These are phyloP conservation scores for Fusarium austroafricanum DNA, from an alignment of 2,329 filamentous ascomycete species.

Conservation along the genomic window DNA sequence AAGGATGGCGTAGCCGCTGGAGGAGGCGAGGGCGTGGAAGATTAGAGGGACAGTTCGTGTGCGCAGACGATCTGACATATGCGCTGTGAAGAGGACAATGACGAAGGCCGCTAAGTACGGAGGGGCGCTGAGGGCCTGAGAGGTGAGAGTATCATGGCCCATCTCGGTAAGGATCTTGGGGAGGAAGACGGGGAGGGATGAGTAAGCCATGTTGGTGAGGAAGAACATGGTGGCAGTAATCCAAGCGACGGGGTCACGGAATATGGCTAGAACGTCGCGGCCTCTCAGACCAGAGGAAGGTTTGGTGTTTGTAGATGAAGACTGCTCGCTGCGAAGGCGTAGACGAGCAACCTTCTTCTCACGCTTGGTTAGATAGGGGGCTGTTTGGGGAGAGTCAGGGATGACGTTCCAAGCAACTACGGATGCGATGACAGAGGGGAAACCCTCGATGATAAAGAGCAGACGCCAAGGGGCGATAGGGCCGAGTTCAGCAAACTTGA, in stretches of 20 bases:
- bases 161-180: conserved; percentile 82
- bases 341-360: conserved; percentile 77
- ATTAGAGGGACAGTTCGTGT: conserved; percentile 75
- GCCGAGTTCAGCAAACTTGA: conserved; percentile 71
- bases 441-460: conserved; percentile 85
- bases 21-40: conserved; percentile 74
- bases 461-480: conserved; percentile 88
- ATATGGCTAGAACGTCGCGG: conserved; percentile 64
- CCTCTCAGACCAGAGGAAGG: conserved; percentile 59
- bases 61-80: conserved; percentile 74
- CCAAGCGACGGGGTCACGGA: conserved; percentile 61
- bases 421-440: conserved; percentile 81
- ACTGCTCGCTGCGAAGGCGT: conserved; percentile 69
- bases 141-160: conserved; percentile 74
- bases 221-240: conserved; percentile 87
- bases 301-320: conserved; percentile 32
- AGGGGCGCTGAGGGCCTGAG: conserved; percentile 83
- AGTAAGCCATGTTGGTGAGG: conserved; percentile 87
- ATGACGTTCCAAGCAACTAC: conserved; percentile 79
- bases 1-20: conserved; percentile 69
- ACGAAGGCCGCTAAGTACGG: conserved; percentile 83
- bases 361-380: conserved; percentile 70
- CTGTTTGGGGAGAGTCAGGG: conserved; percentile 79
- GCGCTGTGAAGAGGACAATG: conserved; percentile 77
- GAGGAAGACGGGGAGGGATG: conserved; percentile 87